Evolutionary conservation across 768 basidiomycete genomes (phyloP).

Genomic region (Albatrellus ellisii): DNA sequence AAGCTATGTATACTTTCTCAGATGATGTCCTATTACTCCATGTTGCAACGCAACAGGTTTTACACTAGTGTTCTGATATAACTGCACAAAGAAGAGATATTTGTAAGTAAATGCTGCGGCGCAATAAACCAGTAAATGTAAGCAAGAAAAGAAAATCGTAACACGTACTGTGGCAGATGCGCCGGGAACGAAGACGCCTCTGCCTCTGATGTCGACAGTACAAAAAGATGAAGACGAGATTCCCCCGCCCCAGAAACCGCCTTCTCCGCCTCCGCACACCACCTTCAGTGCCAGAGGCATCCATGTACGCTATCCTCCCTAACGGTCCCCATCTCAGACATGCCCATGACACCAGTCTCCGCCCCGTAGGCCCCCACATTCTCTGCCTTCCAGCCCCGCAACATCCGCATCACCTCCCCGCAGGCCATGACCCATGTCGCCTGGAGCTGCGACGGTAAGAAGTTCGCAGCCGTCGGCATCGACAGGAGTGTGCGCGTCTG

Average conservation of each 20-base stretch:
- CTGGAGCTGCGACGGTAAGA: slow-evolving; percentile 78
- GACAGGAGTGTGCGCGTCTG: slow-evolving; percentile 72
- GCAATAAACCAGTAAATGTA: too few relatives aligned
- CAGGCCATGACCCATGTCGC: slow-evolving; percentile 65
- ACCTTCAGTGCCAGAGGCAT: slow-evolving; percentile 54
- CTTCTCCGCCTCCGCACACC: slow-evolving; percentile 4
- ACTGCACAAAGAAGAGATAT: not conserved
- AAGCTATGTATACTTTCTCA: too few relatives aligned
- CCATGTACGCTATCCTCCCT: slow-evolving; percentile 40
- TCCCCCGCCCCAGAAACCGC: slow-evolving; percentile 2
- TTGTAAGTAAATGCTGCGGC: too few relatives aligned
- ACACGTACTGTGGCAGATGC: too few relatives aligned
- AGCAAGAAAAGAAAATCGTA: too few relatives aligned
- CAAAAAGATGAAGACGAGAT: slow-evolving; percentile 3
- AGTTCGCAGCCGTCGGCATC: slow-evolving; percentile 69
- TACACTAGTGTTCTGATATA: not conserved
- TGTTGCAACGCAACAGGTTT: not conserved
- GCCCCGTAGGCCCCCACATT: slow-evolving; percentile 53
- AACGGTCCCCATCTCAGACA: slow-evolving; percentile 2
- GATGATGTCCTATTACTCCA: not conserved
- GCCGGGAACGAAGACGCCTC: too few relatives aligned
- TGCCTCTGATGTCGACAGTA: not conserved
- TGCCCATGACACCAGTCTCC: not conserved
- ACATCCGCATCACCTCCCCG: slow-evolving; percentile 49
- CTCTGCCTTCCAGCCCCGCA: slow-evolving; percentile 68